Evolutionary conservation across 768 basidiomycete genomes (phyloP).

Genomic region (Amyloporia xantha): DNA sequence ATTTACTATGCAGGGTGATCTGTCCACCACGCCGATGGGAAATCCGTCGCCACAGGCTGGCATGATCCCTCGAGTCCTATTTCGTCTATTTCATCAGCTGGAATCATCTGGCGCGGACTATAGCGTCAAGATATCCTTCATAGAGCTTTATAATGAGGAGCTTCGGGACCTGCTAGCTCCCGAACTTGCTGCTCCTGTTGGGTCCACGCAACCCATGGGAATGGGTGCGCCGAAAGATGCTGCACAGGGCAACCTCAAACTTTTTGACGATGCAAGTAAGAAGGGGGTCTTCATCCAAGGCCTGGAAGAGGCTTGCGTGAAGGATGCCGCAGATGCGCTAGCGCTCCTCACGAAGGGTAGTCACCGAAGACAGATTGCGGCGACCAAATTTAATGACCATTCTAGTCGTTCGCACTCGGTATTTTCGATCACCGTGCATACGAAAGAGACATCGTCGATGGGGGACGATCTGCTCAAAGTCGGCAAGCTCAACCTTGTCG

Average conservation of each 20-base stretch:
- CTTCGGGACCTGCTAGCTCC: constrained; percentile 84
- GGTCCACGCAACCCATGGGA: constrained; percentile 74
- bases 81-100: constrained; percentile 85
- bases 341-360: constrained; percentile 84
- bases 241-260: constrained; percentile 60
- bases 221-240: constrained; percentile 46
- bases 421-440: constrained; percentile 92
- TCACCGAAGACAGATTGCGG: constrained; percentile 84
- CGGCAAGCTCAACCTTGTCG: constrained; percentile 95
- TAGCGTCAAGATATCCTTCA: constrained; percentile 87
- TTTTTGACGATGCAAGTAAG: constrained; percentile 89
- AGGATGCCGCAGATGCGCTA: constrained; percentile 77
- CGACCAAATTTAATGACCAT: constrained; percentile 97
- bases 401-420: constrained; percentile 97
- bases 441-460: constrained; percentile 69
- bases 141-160: constrained; percentile 98
- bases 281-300: constrained; percentile 92
- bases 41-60: constrained; percentile 87
- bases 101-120: constrained; percentile 75
- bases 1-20: constrained; percentile 97
- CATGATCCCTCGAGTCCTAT: constrained; percentile 91
- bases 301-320: constrained; percentile 82
- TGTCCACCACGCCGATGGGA: constrained; percentile 74
- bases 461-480: constrained; percentile 89
- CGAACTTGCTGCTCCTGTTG: constrained; percentile 67